Evolutionary conservation across 1,139 yeast species (phyloP), one percentile per base, ranked within the genome.

Genomic region (Petasospora rhodanensis): DNA sequence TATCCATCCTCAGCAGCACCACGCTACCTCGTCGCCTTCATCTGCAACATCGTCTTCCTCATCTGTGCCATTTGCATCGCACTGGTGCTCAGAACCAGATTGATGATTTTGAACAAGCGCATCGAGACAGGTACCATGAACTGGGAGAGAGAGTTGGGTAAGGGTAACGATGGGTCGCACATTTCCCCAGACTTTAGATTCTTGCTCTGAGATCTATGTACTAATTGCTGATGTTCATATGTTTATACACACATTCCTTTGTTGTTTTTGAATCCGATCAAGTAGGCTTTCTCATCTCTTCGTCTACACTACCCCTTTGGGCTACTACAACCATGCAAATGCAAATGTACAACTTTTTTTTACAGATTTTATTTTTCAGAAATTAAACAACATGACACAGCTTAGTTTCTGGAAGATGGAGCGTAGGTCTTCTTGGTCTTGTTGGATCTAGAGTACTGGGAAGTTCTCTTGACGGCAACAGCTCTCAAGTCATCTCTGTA

Each of bases 31-130:
- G 56, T 59, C 17, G 76, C 76, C 2, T 68, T 70, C 42, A 53
- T 62, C 14, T 69, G 75, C 45, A 70, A 70, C 54, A 64, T 70
- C 59, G 76, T 55, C 2, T 71, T 70, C 43, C 52, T 70, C 23
- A 58, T 59, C 11, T 53, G 58, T 27, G 63, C 76, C 3, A 66
- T 69, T 15, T 40, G 51, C 2, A 51, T 65, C 38, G 73, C 75
- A 1, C 45, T 62, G 15, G 39, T 62, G 6, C 56, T 71, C 41
- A 62, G 70, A 52, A 38, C 62, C 25, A 58, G 71, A 49, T 54
- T 71, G 34, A 39, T 46, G 18, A 42, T 47, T 15, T 58, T 69
- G 48, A 71, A 71, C 51, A 66, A 58, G 47, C 58, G 62, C 49
- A 68, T 71, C 34, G 66, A 48, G 8, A 53, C 48, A 19, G 75